Evolutionary conservation across 2,329 filamentous ascomycete genomes (phyloP), one percentile per base, ranked within the genome.

Genomic region (Ascochyta pisi): DNA sequence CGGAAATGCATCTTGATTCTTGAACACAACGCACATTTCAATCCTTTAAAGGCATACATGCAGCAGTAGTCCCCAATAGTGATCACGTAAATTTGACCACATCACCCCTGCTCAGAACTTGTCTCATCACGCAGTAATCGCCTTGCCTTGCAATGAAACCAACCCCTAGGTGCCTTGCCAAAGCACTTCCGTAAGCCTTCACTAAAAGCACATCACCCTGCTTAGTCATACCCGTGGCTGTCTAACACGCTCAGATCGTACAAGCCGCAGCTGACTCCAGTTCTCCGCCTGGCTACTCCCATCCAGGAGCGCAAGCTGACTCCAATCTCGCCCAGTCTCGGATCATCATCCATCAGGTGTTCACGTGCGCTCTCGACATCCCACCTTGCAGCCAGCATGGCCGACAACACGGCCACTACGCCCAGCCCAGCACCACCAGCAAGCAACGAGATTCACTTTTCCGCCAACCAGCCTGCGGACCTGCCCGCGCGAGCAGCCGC

Each of bases 161-260:
- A 58, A 44, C 26, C 38, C 47, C 50, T 45, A 58, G 42, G 44
- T 60, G 51, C 55, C 58, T 62, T 16, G 15, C 40, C 31, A 63
- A 59, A 54, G 63, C 58, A 57, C 58, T 65, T 48, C 62, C 59
- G 70, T 73, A 65, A 62, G 69, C 67, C 48, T 56, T 56, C 43
- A 55, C 54, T n/a, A 49, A 42, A 50, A 59, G 52, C 51, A 54
- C 51, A 59, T 58, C 57, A 57, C 50, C 22, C 54, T 44, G 47
- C 51, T 62, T 64, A 66, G 70, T 63, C 53, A 56, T 38, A 16
- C 22, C 26, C 6, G 42, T 31, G 6, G 19, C 34, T 50, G 42
- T 43, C 53, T 56, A 33, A 56, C 53, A 35, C 69, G 50, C 56
- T 65, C 68, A 70, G 65, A 66, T 45, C 29, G 42, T 26, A 56